A percentile compares a stretch with the other conserved stretches of the same genome.
Evolutionary conservation across 164 flowering plant genomes (phyloP).

Genomic region (Macadamia tetraphylla): DNA sequence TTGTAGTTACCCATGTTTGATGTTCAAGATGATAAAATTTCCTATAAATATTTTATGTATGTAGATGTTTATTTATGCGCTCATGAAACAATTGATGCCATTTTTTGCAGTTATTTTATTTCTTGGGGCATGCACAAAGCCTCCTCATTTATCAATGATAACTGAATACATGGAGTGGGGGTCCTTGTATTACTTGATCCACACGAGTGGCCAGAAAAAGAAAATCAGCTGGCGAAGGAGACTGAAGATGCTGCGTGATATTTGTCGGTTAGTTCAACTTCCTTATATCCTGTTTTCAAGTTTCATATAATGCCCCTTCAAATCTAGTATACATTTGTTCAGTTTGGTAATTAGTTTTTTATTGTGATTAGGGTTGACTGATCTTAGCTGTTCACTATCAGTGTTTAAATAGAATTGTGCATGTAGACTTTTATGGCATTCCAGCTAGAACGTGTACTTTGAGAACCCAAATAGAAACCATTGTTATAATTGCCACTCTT

Average conservation of each 20-base stretch:
- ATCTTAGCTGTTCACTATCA: too few species aligned
- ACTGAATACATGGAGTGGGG: conserved; percentile 99
- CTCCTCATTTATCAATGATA: conserved; percentile 89
- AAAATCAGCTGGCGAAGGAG: conserved; percentile 79
- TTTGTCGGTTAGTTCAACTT: conserved; percentile 67
- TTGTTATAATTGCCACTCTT: too few species aligned
- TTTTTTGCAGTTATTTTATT: conserved; percentile 78
- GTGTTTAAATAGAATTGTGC: too few species aligned
- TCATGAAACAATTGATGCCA: conserved; percentile 4
- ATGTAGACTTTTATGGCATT: too few species aligned
- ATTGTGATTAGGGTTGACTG: too few species aligned
- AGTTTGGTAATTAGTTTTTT: too few species aligned
- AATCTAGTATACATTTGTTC: too few species aligned
- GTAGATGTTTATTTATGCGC: neutral
- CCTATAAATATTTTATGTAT: neutral
- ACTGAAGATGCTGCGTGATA: conserved; percentile 90
- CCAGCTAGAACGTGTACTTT: too few species aligned
- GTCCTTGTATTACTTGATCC: conserved; percentile 79
- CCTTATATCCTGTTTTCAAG: neutral
- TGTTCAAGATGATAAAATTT: neutral
- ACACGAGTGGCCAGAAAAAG: conserved; percentile 86
- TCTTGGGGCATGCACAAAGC: conserved; percentile 93
- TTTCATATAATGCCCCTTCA: too few species aligned
- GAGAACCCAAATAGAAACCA: too few species aligned
- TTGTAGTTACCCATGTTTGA: neutral